A percentile compares a stretch with the other conserved stretches of the same genome.
phyloP scores from a whole-genome alignment of 768 basidiomycete genomes.

The Tephrocybe sp. region DNA sequence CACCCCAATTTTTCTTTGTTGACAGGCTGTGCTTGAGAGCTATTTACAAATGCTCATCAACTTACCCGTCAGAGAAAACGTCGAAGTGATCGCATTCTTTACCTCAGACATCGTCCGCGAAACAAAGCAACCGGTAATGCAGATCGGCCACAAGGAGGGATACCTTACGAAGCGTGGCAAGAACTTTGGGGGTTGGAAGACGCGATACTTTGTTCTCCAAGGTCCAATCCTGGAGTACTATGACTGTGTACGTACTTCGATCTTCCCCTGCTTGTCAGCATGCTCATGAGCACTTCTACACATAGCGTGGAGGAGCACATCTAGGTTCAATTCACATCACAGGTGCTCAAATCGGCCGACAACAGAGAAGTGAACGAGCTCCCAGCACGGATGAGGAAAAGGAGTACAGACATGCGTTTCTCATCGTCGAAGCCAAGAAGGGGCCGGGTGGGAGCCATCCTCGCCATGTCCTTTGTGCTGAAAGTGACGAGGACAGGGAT shows the following conservation, averaged over 20 bases:
- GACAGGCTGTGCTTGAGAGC: constrained; percentile 70
- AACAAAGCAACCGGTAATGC: constrained; percentile 71
- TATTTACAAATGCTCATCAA: constrained; percentile 84
- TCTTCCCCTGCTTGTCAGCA: constrained; percentile 9
- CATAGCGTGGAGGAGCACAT: constrained; percentile 85
- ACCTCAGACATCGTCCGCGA: constrained; percentile 85
- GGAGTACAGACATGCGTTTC: constrained; percentile 95
- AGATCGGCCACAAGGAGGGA: constrained; percentile 87
- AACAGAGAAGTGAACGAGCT: constrained; percentile 63
- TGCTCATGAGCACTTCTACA: constrained; percentile 11
- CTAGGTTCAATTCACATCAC: constrained; percentile 88
- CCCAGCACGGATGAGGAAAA: constrained; percentile 76
- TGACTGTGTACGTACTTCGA: constrained; percentile 71
- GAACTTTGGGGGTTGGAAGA: constrained; percentile 98
- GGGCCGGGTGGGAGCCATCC: constrained; percentile 65
- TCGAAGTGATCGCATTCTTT: constrained; percentile 89
- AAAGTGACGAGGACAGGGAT: constrained; percentile 92
- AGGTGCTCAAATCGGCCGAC: constrained; percentile 95
- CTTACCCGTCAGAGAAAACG: constrained; percentile 81
- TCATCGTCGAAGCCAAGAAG: constrained; percentile 88
- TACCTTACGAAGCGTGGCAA: constrained; percentile 95
- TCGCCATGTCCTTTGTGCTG: constrained; percentile 93
- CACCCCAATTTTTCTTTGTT: background rate
- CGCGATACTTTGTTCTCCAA: constrained; percentile 90
- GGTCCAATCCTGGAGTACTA: constrained; percentile 92